Base-by-base conservation (phyloP, 495 filamentous ascomycete genomes). In the Tuber brumale region DNA sequence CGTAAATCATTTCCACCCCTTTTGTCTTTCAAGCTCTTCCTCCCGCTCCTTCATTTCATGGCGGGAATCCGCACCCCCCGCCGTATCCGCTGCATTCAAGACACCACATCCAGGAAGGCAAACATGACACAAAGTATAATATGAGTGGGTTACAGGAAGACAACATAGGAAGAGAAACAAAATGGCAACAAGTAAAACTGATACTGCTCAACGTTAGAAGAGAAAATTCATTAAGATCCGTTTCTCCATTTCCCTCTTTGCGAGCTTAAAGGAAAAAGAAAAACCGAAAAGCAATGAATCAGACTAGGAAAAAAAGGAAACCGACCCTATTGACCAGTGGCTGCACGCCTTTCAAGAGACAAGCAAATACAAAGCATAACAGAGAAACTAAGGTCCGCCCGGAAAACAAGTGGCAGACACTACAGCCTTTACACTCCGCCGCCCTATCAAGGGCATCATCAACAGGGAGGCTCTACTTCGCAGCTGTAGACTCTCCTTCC, bases 141-240 rank as follows among this genome's bases (percentile, higher is more conserved):
- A 35, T 66, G 57, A 35, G 57, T 9, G 57, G 57, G 27, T 18
- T 35, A 66, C 57, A 66, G 57, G 57, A 19, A 35, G 31, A 35
- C 27, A 66, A 19, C 31, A 27, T 18, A 35, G 57, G 14, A 66
- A 66, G 57, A 66, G 57, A 18, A 61, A 61, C 31, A 61, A 35
- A 66, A 66, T 18, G 44, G 73, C 35, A 76, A 74, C 70, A 77
- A 73, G 35, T 35, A 76, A 42, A 74, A 51, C 69, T 27, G 21
- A 75, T 27, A 45, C 35, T 70, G 57, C 57, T 66, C 57, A 66
- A 66, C 57, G 27, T 66, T 27, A 70, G 37, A 77, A 77, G 43
- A 57, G 57, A 70, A 45, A 66, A 70, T 39, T 39, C 70, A 44
- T 42, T 35, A 42, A 76, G 57, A 66, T 71, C 71, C 42, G 27